Base-by-base conservation (phyloP, 2,329 filamentous ascomycete species). In the Fusarium decemcellulare region DNA sequence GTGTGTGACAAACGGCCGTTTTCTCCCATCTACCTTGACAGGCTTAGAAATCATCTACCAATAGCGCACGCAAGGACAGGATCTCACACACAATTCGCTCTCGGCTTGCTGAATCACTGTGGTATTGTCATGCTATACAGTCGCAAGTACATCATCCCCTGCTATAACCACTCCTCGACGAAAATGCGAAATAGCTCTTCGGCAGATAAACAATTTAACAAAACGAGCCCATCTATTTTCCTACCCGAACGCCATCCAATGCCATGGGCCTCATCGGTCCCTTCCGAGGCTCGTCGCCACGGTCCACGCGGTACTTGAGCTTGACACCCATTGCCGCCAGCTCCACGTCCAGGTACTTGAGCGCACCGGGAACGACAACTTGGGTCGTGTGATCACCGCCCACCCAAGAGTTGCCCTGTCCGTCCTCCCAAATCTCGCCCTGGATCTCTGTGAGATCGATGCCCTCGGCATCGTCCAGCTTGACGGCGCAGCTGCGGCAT, bases 301-400 rank as follows among this genome's bases (percentile, higher is more conserved):
- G 83, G 71, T 86, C 85, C 43, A 90, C 80, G 59, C 83, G 83
- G 74, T 97, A 98, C 85, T 94, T 97, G 82, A 99, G 89, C 82
- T 94, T 92, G 57, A 99, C 91, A 56, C 96, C 96, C 96, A 99
- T 99, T 59, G 94, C 94, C 37, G 95, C 93, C 74, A 99, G 84
- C 82, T 99, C 96, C 18, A 97, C 95, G 81, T 99, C 96, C 71
- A 99, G 82, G 83, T 92, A 98, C 82, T 93, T 94, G 79, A 99
- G 83, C 58, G 97, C 96, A 68, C 95, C 95, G 0, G 96, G 96
- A 15, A 99, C 93, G 57, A 94, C 95, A 37, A 99, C 94, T 70
- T 96, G 86, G 5, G 95, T 96, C 5, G 96, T 96, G 77, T 98
- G 90, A 69, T 95, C 93, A 51, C 96, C 96, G 9, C 96, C 96